Conservation (phyloP, 345 rosid genomes). For the Raphanus raphanistrum region DNA sequence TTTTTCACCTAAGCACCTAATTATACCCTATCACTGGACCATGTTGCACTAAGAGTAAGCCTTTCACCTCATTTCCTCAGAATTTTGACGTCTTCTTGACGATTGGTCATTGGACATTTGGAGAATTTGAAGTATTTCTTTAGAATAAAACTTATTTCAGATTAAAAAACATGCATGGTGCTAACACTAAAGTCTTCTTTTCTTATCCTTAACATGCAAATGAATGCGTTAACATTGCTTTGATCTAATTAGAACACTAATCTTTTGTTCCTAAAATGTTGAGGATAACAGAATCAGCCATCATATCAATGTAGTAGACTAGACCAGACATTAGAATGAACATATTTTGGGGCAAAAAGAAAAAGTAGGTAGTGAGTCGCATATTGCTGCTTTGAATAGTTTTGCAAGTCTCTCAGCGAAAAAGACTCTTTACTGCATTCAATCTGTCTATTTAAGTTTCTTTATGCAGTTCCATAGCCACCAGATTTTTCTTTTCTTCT, state of each 20-base stretch:
- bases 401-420: slow-evolving; percentile 19
- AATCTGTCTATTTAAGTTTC: background rate
- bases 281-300: background rate
- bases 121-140: background rate
- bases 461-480: slow-evolving; percentile 5
- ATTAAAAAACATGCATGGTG: background rate
- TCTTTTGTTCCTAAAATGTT: background rate
- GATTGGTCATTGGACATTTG: background rate
- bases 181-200: background rate
- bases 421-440: slow-evolving; percentile 22
- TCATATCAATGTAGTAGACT: slow-evolving; percentile 3
- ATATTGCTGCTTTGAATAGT: slow-evolving; percentile 33
- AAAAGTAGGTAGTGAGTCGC: slow-evolving; percentile 20
- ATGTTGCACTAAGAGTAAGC: background rate
- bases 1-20: background rate
- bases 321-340: background rate
- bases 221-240: background rate
- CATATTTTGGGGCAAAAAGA: background rate
- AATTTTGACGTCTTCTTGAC: background rate
- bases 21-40: background rate
- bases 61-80: background rate
- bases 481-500: background rate
- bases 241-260: background rate
- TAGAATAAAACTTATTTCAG: background rate
- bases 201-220: background rate